These are phyloP conservation scores for Mortierella sp. DNA, from an alignment of 371 early-diverging fungal genomes.

Conservation along the genomic window DNA sequence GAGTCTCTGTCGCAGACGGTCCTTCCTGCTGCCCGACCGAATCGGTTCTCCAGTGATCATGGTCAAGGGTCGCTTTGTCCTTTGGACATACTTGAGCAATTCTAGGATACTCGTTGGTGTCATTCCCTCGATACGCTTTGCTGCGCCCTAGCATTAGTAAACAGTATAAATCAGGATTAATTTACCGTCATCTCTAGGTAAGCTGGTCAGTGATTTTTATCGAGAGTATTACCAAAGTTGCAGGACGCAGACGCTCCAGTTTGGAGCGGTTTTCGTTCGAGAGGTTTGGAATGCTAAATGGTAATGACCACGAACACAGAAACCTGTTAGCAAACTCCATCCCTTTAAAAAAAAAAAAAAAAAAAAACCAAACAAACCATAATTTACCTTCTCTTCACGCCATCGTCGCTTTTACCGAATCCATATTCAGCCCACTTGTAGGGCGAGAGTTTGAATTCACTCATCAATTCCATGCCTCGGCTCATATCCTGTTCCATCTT, in stretches of 20 bases:
- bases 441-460: conserved; percentile 58
- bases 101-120: conserved; percentile 83
- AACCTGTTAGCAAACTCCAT: conserved; percentile 55
- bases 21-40: conserved; percentile 36
- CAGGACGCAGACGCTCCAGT: conserved; percentile 73
- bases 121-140: conserved; percentile 88
- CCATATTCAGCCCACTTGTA: conserved; percentile 65
- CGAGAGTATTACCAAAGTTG: conserved; percentile 80
- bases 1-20: conserved; percentile 40
- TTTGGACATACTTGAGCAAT: conserved; percentile 70
- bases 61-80: conserved; percentile 34
- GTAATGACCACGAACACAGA: not conserved
- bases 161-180: not conserved
- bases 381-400: conserved; percentile 63
- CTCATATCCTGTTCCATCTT: conserved; percentile 53
- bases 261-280: conserved; percentile 82
- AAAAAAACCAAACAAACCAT: not conserved
- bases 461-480: conserved; percentile 57
- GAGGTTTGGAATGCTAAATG: conserved; percentile 66
- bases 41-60: conserved; percentile 35
- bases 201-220: too few species aligned
- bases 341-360: conserved; percentile 53
- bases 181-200: too few species aligned
- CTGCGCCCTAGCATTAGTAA: conserved; percentile 68
- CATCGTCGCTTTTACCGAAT: conserved; percentile 62